Evolutionary conservation across 73 alveolate genomes (phyloP).

Genomic region (Paramecium sonneborni): DNA sequence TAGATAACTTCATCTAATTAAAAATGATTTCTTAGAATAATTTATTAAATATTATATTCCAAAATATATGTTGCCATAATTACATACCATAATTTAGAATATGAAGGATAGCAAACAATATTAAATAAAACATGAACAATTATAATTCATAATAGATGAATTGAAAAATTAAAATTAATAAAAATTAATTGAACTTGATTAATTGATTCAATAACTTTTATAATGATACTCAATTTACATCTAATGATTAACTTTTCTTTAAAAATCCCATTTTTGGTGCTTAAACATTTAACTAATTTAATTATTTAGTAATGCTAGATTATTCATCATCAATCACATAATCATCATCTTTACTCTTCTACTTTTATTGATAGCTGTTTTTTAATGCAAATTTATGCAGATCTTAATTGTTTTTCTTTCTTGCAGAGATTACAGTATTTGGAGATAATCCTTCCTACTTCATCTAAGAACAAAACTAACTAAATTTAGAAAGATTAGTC

Average conservation of each 20-base stretch:
- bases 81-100: background rate
- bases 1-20: background rate
- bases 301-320: background rate
- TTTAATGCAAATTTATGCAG: background rate
- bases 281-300: background rate
- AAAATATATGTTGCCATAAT: background rate
- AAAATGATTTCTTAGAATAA: background rate
- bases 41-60: background rate
- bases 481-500: background rate
- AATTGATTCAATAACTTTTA: background rate
- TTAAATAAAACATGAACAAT: background rate
- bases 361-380: background rate
- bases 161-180: background rate
- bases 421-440: background rate
- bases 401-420: background rate
- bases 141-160: background rate
- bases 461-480: background rate
- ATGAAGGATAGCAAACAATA: background rate
- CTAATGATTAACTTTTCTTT: background rate
- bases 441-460: background rate
- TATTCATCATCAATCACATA: background rate
- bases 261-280: background rate
- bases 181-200: background rate
- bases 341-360: background rate
- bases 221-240: background rate